Conservation (phyloP, 768 basidiomycete species). For the Fistulinella prunicolor region DNA sequence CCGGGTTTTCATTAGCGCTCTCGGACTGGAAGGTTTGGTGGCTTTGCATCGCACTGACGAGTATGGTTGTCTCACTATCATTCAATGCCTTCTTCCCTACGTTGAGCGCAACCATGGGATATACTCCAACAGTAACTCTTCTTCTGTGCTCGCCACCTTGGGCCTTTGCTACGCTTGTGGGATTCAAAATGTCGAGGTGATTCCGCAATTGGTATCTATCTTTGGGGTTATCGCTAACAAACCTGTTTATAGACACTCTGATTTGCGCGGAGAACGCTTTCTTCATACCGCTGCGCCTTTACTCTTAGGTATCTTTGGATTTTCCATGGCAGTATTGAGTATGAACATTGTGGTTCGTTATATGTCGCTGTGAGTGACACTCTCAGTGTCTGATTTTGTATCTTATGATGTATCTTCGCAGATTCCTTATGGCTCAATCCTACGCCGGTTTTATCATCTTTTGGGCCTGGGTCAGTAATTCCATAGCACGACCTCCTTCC, state of each 20-base stretch:
- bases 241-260: constrained; percentile 55
- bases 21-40: constrained; percentile 85
- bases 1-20: constrained; percentile 57
- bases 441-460: constrained; percentile 73
- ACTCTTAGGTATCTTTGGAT: constrained; percentile 62
- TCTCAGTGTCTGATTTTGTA: background rate
- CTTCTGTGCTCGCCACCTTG: constrained; percentile 73
- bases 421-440: constrained; percentile 75
- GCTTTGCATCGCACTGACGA: constrained; percentile 61
- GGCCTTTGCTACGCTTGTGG: constrained; percentile 56
- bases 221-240: background rate
- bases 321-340: constrained; percentile 60
- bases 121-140: constrained; percentile 58
- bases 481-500: constrained; percentile 74
- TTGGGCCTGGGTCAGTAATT: constrained; percentile 50
- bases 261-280: constrained; percentile 67
- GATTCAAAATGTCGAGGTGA: constrained; percentile 53
- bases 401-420: constrained; percentile 23
- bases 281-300: constrained; percentile 58
- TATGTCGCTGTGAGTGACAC: constrained; percentile 50
- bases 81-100: constrained; percentile 86
- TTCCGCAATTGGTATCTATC: constrained; percentile 3
- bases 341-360: constrained; percentile 64
- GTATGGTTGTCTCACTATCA: constrained; percentile 55
- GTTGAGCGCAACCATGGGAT: constrained; percentile 69